Base-by-base conservation (phyloP, 2,329 filamentous ascomycete genomes). In the Fusarium secorum region DNA sequence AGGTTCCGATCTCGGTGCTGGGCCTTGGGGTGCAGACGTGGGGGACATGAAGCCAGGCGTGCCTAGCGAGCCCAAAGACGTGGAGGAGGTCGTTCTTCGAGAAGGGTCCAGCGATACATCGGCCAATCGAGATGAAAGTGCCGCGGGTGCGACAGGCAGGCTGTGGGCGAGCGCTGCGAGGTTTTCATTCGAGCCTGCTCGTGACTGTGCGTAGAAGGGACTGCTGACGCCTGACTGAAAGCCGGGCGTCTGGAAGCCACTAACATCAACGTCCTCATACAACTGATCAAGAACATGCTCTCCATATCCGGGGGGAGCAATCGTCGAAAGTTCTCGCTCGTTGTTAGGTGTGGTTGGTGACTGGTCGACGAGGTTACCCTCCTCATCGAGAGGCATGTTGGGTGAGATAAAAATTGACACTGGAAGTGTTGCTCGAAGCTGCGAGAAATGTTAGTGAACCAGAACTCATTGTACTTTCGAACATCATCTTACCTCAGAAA, bases 331-430 rank as follows among this genome's bases (percentile, higher is more conserved):
- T 42, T 89, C 86, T 42, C 85, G 83, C 46, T 87, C 84, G 14
- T 70, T 57, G 15, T 81, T 64, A 83, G 78, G 77, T 20, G 64
- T 67, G 84, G 74, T 70, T 52, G 87, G 85, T n/a, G 84, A 84
- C 76, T 89, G 87, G 57, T 87, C 85, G 57, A 93, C 84, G 4
- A 98, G 86, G 75, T 93, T 91, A 74, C 97, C 96, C 66, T 95
- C 89, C 56, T 97, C 94, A 75, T 96, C 93, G 39, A 98, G 88
- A 0, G 94, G 92, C 75, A 97, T 90, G 77, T 96, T 96, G 1
- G 96, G 95, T 9, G 96, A 99, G 73, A 98, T 98, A 82, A 97
- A 98, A 41, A 99, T 91, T 59, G 94, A 94, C 20, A 98, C 88
- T 3, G 96, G 95, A 35, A 98, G 88, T 44, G 94, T 96, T 49